Evolutionary conservation across 2,329 filamentous ascomycete species (phyloP), one percentile per base, ranked within the genome.

Genomic region (Cordyceps tenuipes): DNA sequence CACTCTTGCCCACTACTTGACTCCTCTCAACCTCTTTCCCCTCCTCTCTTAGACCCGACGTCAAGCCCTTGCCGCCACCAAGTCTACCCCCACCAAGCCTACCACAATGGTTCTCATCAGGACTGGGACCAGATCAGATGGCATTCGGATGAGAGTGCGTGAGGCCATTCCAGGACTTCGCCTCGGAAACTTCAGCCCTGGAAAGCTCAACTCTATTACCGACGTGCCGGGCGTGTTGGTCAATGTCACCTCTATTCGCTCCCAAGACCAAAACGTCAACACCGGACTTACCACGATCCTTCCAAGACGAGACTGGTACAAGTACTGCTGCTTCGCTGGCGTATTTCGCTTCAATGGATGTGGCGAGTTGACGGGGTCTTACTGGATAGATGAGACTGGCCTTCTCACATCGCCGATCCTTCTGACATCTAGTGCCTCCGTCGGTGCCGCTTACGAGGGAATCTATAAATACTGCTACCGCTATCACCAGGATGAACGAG

Each of bases 281-380:
- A 80, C 78, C 0, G 79, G 79, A 53, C 72, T 81, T 12, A 82
- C 79, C 1, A 74, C 75, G 43, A 78, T 82, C 57, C 66, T 81
- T 0, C 77, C 79, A 0, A 75, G 77, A 12, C 49, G 64, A 5
- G 68, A 76, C 51, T 81, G 78, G 77, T 72, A 73, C 66, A 62
- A 72, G 49, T 71, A 74, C 10, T 76, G 76, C 46, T 77, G 74
- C 58, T 77, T 80, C 51, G 75, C 78, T 3, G 76, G 76, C n/a
- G 66, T 81, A 52, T 86, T 85, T 70, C 77, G 79, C 62, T 85
- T 87, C 73, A 87, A 87, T 64, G 84, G 84, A 59, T 80, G 79
- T 50, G 84, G 85, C 47, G 83, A 86, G 69, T 74, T 86, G 73
- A 86, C 84, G 0, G 83, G 83, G 2, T 75, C 74, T 10, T 81